Evolutionary conservation across 192 early-diverging fungal genomes (phyloP).

Genomic region (Coemansia sp.): DNA sequence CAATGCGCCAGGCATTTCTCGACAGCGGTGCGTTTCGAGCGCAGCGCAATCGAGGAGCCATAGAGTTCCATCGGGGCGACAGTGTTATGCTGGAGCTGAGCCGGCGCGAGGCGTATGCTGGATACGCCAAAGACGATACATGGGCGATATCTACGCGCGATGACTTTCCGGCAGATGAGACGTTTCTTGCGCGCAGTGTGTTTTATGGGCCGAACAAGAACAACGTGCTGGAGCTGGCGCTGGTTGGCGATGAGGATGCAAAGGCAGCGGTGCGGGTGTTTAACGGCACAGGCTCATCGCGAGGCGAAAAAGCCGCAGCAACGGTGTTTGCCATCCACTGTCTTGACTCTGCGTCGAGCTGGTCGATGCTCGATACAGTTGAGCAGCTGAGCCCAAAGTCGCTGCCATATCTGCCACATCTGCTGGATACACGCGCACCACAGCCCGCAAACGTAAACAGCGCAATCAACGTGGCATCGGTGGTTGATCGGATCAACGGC

Average conservation of each 20-base stretch:
- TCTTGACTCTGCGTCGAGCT: conserved; percentile 43
- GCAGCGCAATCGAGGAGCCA: conserved; percentile 16
- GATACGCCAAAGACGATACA: conserved; percentile 50
- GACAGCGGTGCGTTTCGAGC: conserved; percentile 32
- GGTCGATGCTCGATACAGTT: conserved; percentile 51
- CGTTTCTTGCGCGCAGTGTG: conserved; percentile 48
- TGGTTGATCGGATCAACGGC: background rate
- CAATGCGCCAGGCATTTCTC: conserved; percentile 41
- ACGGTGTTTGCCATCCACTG: conserved; percentile 40
- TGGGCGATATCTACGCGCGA: conserved; percentile 42
- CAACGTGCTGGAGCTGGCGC: conserved; percentile 48
- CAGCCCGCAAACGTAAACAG: background rate
- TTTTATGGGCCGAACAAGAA: conserved; percentile 52
- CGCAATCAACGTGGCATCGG: background rate
- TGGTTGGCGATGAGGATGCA: conserved; percentile 47
- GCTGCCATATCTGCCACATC: conserved; percentile 26
- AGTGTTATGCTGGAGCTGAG: conserved; percentile 40
- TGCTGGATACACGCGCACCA: conserved; percentile 7
- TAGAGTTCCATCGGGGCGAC: conserved; percentile 32
- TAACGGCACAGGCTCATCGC: background rate
- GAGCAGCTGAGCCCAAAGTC: conserved; percentile 25
- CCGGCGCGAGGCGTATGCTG: conserved; percentile 36
- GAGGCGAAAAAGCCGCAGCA: conserved; percentile 8
- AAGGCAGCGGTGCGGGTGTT: conserved; percentile 31
- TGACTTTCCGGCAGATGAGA: conserved; percentile 31